Evolutionary conservation across 2,329 filamentous ascomycete species (phyloP).

Genomic region (Alternaria atra): DNA sequence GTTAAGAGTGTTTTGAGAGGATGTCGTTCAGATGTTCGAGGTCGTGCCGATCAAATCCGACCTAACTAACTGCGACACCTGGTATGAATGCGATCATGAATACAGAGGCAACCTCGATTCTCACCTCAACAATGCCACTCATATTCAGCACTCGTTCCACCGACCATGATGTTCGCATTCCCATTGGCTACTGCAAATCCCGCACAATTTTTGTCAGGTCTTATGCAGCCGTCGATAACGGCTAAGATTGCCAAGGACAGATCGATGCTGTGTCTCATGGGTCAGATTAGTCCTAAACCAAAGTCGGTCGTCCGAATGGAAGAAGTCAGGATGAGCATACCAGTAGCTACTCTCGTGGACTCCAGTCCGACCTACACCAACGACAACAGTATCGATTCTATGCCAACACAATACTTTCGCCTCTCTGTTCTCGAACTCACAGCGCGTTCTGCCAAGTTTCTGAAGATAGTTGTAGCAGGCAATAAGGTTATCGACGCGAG

Average conservation of each 20-base stretch:
- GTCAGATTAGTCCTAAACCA: neutral
- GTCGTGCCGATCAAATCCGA: neutral
- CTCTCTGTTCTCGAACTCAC: slow-evolving; percentile 9
- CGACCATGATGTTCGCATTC: slow-evolving; percentile 14
- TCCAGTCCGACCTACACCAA: neutral
- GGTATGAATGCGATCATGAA: neutral
- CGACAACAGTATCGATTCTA: neutral
- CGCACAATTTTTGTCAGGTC: slow-evolving; percentile 6
- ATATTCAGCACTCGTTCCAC: slow-evolving; percentile 10
- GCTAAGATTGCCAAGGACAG: slow-evolving; percentile 15
- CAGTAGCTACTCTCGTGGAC: slow-evolving; percentile 3
- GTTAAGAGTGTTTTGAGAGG: neutral
- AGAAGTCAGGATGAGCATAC: neutral
- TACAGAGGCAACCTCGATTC: neutral
- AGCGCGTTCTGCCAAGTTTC: slow-evolving; percentile 12
- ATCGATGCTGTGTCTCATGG: slow-evolving; percentile 1
- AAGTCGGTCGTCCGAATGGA: neutral
- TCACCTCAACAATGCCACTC: neutral
- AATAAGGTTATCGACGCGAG: slow-evolving; percentile 19
- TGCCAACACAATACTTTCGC: slow-evolving; percentile 1
- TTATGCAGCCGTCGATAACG: slow-evolving; percentile 16
- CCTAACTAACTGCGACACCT: neutral
- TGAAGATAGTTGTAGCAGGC: slow-evolving; percentile 22
- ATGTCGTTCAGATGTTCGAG: neutral
- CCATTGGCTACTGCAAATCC: slow-evolving; percentile 14